Conservation (phyloP, 2,329 filamentous ascomycete species). For the Penicillium sp. region DNA sequence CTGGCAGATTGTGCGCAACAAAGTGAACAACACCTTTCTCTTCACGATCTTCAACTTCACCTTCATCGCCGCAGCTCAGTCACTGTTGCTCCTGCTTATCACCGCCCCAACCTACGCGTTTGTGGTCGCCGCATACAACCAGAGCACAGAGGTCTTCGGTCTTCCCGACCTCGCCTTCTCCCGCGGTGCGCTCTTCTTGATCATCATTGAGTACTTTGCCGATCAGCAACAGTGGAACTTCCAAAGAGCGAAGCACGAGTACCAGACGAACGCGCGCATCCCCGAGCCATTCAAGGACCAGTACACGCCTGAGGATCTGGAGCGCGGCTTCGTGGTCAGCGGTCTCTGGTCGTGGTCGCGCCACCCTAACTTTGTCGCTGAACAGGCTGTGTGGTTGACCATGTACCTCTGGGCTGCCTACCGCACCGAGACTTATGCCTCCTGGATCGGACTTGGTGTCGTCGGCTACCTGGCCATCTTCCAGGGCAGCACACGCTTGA, state of each 20-base stretch:
- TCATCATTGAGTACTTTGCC: constrained; percentile 74
- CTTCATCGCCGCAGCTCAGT: constrained; percentile 88
- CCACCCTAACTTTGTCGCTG: constrained; percentile 92
- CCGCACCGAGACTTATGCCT: constrained; percentile 68
- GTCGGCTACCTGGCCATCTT: constrained; percentile 76
- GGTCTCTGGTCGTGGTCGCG: constrained; percentile 87
- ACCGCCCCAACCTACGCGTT: constrained; percentile 83
- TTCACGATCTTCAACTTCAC: constrained; percentile 85
- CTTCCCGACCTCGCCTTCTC: constrained; percentile 62
- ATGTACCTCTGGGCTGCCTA: constrained; percentile 88
- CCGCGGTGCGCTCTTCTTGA: constrained; percentile 56
- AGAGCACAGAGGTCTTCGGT: constrained; percentile 56
- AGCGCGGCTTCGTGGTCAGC: constrained; percentile 82
- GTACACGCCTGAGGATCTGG: constrained; percentile 73
- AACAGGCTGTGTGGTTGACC: constrained; percentile 86
- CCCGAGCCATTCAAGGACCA: constrained; percentile 53
- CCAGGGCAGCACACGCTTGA: constrained; percentile 84
- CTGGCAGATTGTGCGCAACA: constrained; percentile 75
- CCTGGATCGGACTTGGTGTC: constrained; percentile 76
- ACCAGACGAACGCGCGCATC: constrained; percentile 71
- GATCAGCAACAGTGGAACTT: constrained; percentile 94
- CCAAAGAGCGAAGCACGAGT: constrained; percentile 77
- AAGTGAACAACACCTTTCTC: constrained; percentile 68
- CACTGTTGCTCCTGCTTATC: constrained; percentile 76
- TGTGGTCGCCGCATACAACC: constrained; percentile 69